Percentiles rank a stretch among this genome's conserved stretches.
phyloP scores from a whole-genome alignment of 202 grass and related monocot genomes.

The Zoysia matrella region DNA sequence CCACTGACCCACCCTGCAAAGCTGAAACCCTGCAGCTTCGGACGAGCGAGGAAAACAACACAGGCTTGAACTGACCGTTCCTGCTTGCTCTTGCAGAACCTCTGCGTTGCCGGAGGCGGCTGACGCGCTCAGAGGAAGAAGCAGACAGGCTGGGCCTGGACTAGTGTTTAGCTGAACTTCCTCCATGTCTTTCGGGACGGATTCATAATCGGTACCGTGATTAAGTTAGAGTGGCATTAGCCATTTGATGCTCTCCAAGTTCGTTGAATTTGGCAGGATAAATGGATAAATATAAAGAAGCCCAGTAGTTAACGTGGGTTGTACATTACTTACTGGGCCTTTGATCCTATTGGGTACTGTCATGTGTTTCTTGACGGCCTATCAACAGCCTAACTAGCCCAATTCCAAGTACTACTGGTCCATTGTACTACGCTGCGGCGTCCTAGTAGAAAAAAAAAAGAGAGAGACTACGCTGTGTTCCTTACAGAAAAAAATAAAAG shows the following conservation, averaged over 20 bases:
- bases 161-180: slow-evolving; percentile 26
- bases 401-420: no score
- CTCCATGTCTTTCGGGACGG: slow-evolving; percentile 28
- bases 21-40: no score
- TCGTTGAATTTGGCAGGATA: not conserved
- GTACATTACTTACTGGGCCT: not conserved
- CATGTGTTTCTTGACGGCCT: not conserved
- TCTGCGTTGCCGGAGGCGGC: not conserved
- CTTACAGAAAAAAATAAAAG: no score
- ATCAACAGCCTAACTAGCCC: not conserved
- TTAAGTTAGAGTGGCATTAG: slow-evolving; percentile 10
- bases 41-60: no score
- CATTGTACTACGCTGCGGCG: no score
- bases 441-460: no score
- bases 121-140: slow-evolving; percentile 1
- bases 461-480: no score
- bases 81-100: slow-evolving; percentile 31
- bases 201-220: slow-evolving; percentile 11
- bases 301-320: not conserved
- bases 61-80: not conserved
- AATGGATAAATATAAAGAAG: not conserved
- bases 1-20: no score
- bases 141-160: not conserved
- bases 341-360: not conserved
- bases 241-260: not conserved